Evolutionary conservation across 352 stramenopile species (phyloP).

Genomic region (Halophytophthora polymorphica): DNA sequence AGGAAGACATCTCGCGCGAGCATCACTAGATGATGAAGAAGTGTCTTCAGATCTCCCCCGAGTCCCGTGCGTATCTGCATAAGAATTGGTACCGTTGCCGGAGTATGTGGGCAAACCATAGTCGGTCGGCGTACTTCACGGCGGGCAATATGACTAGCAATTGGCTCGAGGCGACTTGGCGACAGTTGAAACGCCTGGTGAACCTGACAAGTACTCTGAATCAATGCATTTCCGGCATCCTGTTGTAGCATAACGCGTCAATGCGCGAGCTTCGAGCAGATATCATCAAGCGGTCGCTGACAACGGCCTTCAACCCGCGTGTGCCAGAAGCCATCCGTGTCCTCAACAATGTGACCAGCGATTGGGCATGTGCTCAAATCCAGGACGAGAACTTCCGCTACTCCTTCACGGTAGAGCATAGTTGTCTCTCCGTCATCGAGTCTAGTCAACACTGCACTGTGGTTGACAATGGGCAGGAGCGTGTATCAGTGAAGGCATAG

Average conservation of each 20-base stretch:
- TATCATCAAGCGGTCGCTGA: not conserved
- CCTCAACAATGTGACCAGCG: not conserved
- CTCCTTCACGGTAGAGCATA: not conserved
- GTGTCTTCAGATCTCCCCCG: not conserved
- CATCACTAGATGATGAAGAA: not conserved
- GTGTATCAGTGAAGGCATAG: not conserved
- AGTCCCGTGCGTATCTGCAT: not conserved
- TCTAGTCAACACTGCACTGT: not conserved
- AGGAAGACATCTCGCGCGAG: not conserved
- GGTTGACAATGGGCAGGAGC: not conserved
- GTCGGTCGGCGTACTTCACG: not conserved
- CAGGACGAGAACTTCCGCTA: not conserved
- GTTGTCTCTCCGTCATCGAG: not conserved
- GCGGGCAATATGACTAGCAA: constrained; percentile 6
- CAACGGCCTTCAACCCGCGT: not conserved
- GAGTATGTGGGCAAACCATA: constrained; percentile 6
- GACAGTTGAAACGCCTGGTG: constrained; percentile 4
- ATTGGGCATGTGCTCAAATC: not conserved
- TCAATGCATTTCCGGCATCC: constrained; percentile 1
- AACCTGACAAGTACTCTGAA: constrained; percentile 1
- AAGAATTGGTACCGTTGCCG: constrained; percentile 1
- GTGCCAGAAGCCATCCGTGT: not conserved
- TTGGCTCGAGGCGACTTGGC: constrained; percentile 5
- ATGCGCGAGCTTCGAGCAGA: not conserved
- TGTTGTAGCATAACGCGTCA: constrained; percentile 1